phyloP scores from a whole-genome alignment of 75 land plant genomes.

The Cupressus sempervirens region DNA sequence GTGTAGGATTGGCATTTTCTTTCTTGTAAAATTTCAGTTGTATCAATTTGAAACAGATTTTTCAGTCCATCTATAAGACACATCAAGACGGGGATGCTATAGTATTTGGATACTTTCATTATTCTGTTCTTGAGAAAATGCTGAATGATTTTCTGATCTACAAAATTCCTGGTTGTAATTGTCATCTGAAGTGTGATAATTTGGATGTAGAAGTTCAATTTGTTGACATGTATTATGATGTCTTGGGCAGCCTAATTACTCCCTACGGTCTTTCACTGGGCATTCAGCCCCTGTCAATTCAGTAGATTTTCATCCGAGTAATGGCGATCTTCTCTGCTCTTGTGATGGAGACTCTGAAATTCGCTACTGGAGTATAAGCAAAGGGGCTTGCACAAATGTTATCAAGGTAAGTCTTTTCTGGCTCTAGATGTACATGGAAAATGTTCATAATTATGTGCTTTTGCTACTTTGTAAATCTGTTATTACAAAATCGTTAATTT shows the following conservation, averaged over 20 bases:
- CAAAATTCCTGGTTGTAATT: not conserved
- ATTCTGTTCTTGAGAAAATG: not conserved
- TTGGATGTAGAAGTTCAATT: not conserved
- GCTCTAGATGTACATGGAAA: not conserved
- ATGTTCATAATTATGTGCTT: not conserved
- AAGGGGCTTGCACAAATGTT: constrained; percentile 33
- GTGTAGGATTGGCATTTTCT: not conserved
- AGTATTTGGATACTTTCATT: not conserved
- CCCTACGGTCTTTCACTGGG: constrained; percentile 39
- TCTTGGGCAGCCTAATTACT: constrained; percentile 35
- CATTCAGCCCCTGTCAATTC: constrained; percentile 41
- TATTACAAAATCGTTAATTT: not conserved
- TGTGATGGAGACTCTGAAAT: constrained; percentile 51
- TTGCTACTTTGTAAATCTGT: not conserved
- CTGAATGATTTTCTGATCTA: not conserved
- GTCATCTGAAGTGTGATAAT: not conserved
- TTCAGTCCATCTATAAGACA: not conserved
- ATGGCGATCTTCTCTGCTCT: constrained; percentile 40
- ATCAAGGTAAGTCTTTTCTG: constrained; percentile 31
- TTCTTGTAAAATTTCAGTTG: not conserved
- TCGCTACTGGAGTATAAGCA: constrained; percentile 47
- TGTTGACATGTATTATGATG: not conserved
- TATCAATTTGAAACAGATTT: not conserved
- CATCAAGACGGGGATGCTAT: not conserved
- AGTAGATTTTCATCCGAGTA: constrained; percentile 44